Evolutionary conservation across 1,284 basidiomycete genomes (phyloP), one percentile per base, ranked within the genome.

Genomic region (Puccinia hordei): DNA sequence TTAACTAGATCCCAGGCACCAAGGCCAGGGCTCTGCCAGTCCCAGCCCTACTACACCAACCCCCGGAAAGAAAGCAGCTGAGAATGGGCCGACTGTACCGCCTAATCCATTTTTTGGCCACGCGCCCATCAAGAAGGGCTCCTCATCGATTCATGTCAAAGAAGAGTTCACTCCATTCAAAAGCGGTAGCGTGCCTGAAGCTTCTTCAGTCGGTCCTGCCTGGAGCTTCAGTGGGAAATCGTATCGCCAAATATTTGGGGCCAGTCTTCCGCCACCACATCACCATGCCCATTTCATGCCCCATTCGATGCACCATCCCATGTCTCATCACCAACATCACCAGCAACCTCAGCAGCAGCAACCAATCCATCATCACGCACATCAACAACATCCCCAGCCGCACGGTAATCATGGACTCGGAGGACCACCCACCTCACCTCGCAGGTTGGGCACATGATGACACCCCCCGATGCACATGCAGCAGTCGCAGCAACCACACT

Each of bases 101-200:
- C 66, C 68, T 1, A 79, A 79, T 57, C 77, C 77, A 19, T 79
- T 79, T 44, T 79, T 79, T 53, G 77, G 77, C 3, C 46, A 55
- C 24, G 57, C 53, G 35, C 49, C 53, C 51, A 79, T 79, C 77
- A 71, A 79, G 41, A 79, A 79, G 61, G 66, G 66, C 30, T 79
- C 66, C 30, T 73, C 71, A 17, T 71, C 68, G 12, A 57, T 79
- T 17, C 77, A 79, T 57, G 77, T 79, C 41, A 79, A 79, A 44
- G 77, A 72, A 72, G 77, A 79, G n/a, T 79, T 79, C 19, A 79
- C 66, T 17, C 77, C 77, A 38, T 79, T 79, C 57, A 79, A 72
- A 63, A 69, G 46, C 24, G 51, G 63, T 59, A 49, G 22, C 51
- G 77, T 79, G 15, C 77, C 77, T 10, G 77, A 79, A 63, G 66